A percentile compares a stretch with the other conserved stretches of the same genome.
phyloP scores from a whole-genome alignment of 768 basidiomycete genomes.

The Panaeolus cyanescens region DNA sequence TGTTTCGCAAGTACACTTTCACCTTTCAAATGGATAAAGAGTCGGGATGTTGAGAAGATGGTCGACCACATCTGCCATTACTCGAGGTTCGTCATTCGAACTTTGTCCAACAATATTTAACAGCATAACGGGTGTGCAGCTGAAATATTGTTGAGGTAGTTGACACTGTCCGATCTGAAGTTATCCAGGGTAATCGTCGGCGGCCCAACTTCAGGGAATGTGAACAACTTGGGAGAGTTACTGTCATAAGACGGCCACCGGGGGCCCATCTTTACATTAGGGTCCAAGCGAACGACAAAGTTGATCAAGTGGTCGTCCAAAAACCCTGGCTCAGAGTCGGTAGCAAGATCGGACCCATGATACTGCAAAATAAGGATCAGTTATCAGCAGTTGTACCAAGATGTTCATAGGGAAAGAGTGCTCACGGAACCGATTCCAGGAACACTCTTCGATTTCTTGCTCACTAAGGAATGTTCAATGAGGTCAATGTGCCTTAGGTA shows the following conservation, averaged over 20 bases:
- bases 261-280: slow-evolving; percentile 26
- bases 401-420: background rate
- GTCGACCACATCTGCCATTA: background rate
- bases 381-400: no score
- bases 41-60: background rate
- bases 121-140: background rate
- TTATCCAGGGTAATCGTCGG: slow-evolving; percentile 43
- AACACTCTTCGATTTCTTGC: slow-evolving; percentile 38
- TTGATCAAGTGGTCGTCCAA: slow-evolving; percentile 47
- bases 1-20: background rate
- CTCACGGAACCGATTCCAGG: slow-evolving; percentile 47
- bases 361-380: slow-evolving; percentile 24
- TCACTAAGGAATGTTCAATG: no score
- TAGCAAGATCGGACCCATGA: slow-evolving; percentile 41
- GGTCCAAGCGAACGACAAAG: slow-evolving; percentile 44
- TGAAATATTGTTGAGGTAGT: background rate
- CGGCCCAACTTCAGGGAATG: slow-evolving; percentile 37
- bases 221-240: slow-evolving; percentile 35
- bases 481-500: no score
- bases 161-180: slow-evolving; percentile 27
- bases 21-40: background rate
- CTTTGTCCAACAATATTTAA: no score
- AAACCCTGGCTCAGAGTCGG: slow-evolving; percentile 24
- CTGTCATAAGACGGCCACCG: background rate
- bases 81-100: no score